A percentile compares a stretch with the other conserved stretches of the same genome.
Conservation (phyloP, 2,329 filamentous ascomycete genomes). For the Penicillium sclerotigenum region DNA sequence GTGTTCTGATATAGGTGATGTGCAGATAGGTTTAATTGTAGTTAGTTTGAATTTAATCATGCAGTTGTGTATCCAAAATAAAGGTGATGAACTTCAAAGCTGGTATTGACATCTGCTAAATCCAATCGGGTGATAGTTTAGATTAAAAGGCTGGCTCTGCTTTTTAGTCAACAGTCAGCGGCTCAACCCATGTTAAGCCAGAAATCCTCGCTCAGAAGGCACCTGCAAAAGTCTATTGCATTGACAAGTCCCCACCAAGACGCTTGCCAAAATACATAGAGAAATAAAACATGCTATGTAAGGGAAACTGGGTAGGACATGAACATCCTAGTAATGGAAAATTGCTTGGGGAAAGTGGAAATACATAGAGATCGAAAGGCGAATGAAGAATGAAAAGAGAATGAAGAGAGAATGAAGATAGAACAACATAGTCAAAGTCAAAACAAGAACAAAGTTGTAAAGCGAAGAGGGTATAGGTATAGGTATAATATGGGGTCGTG, state of each 20-base stretch:
- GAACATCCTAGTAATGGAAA: too few species aligned
- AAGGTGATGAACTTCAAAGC: background rate
- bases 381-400: background rate
- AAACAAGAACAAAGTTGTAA: background rate
- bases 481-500: background rate
- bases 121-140: background rate
- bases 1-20: background rate
- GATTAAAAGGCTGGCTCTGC: background rate
- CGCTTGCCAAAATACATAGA: background rate
- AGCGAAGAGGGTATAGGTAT: conserved; percentile 5
- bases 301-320: background rate
- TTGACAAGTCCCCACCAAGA: background rate
- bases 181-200: background rate
- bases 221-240: background rate
- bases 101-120: background rate
- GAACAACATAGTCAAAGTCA: background rate
- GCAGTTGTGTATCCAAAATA: background rate
- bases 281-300: background rate
- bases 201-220: background rate
- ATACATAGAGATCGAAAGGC: background rate
- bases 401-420: background rate
- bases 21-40: background rate
- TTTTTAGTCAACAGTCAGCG: background rate
- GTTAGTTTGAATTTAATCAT: background rate
- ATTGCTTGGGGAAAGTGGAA: background rate